phyloP scores from a whole-genome alignment of 2,329 filamentous ascomycete genomes.

The Neonectria neomacrospora region DNA sequence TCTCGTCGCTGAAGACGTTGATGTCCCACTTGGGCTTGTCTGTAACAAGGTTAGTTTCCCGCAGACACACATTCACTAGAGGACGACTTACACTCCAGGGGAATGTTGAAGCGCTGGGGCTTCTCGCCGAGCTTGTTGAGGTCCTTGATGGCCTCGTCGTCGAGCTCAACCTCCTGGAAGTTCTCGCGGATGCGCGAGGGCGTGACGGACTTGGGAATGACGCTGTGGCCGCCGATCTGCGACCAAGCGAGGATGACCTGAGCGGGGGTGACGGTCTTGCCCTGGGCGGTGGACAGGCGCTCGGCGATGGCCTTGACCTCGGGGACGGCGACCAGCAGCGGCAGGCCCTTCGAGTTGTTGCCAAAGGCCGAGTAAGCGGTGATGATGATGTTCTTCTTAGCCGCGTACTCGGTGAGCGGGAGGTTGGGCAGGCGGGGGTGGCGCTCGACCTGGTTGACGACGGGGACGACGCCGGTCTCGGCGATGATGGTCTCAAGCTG shows the following conservation, averaged over 20 bases:
- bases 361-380: constrained; percentile 72
- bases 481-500: constrained; percentile 66
- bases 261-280: constrained; percentile 54
- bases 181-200: constrained; percentile 75
- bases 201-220: constrained; percentile 81
- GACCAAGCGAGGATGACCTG: constrained; percentile 68
- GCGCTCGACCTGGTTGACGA: constrained; percentile 76
- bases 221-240: constrained; percentile 69
- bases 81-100: constrained; percentile 52
- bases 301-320: constrained; percentile 67
- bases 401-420: constrained; percentile 68
- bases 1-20: constrained; percentile 65
- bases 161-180: constrained; percentile 74
- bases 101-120: constrained; percentile 58
- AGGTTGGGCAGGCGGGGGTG: constrained; percentile 71
- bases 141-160: constrained; percentile 66
- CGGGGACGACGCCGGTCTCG: constrained; percentile 66
- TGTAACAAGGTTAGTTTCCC: constrained; percentile 36
- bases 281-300: constrained; percentile 49
- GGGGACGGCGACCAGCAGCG: constrained; percentile 68
- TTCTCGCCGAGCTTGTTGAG: constrained; percentile 70
- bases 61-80: background rate
- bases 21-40: constrained; percentile 66
- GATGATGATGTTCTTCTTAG: constrained; percentile 71
- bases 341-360: constrained; percentile 56